Evolutionary conservation across 192 early-diverging fungal species (phyloP), one percentile per base, ranked within the genome.

Genomic region (Lunasporangiospora selenospora): DNA sequence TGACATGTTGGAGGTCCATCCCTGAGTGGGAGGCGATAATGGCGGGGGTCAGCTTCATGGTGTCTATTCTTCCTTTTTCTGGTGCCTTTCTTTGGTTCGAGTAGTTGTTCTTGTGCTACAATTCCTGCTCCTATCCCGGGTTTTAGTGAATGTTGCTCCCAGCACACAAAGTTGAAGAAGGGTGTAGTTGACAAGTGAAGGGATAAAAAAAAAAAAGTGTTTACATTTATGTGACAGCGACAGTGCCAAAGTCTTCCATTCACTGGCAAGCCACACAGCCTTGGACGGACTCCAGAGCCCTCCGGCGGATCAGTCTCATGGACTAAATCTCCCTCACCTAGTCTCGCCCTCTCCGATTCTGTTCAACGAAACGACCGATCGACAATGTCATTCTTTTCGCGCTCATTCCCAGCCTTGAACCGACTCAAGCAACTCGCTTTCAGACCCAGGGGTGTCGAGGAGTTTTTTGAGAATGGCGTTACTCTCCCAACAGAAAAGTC

Each of bases 391-490:
- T 75, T 78, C 69, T 63, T 78, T 32, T 34, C 53, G 34, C 70
- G 77, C 44, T 75, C 69, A 15, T 65, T 75, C 57, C 60, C 73
- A 15, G 43, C 63, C 30, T 36, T 62, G 26, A 64, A 62, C 44
- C 77, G 77, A n/a, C 65, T 79, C 44, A 73, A 73, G 39, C 80
- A 84, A 39, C 56, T 73, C 43, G 66, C 80, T 29, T 78, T 81
- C 69, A 63, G 77, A 37, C 63, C 61, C 15, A 81, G 87, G 3
- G 83, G 87, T 15, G 78, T 88, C 31, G 85, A 86, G 30, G 87
- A 88, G 75, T 88, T 88, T 50, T 88, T 86, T 30, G 83, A 88
- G 56, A 76, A 71, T 23, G 76, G 76, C 15, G 66, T 75, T 66
- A 60, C 83, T 18, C 56, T 88, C 48, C 87, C 87, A 10, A 70